Conservation (phyloP, 2,329 filamentous ascomycete species). For the Lasiodiplodia hormozganensis region DNA sequence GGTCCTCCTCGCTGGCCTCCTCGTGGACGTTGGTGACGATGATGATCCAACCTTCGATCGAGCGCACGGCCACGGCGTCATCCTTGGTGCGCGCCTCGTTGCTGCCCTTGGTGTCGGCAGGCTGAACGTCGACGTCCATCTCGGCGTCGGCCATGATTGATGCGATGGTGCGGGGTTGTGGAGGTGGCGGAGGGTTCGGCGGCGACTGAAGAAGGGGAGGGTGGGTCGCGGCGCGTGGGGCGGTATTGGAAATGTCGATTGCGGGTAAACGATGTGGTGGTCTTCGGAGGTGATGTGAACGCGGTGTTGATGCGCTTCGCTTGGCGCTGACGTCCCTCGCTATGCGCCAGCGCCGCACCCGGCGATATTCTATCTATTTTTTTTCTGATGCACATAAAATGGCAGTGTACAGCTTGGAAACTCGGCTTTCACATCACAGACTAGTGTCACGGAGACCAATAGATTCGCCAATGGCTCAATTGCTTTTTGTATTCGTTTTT, state of each 20-base stretch:
- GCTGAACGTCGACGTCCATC: constrained; percentile 24
- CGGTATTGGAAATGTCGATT: not conserved
- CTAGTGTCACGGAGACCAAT: not conserved
- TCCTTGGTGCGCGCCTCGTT: constrained; percentile 73
- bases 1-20: constrained; percentile 82
- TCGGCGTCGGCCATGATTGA: constrained; percentile 25
- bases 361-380: not conserved
- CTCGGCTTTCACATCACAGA: not conserved
- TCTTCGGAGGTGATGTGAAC: constrained; percentile 5
- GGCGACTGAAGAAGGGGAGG: not conserved
- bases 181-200: not conserved
- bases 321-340: constrained; percentile 11
- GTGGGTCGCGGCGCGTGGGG: not conserved
- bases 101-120: not conserved
- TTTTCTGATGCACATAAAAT: not conserved
- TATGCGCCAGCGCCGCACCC: constrained; percentile 2
- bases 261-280: not conserved
- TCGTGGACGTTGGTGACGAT: constrained; percentile 88
- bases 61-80: constrained; percentile 76
- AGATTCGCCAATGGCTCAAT: not conserved
- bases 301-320: constrained; percentile 23
- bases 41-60: constrained; percentile 89
- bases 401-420: not conserved
- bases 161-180: constrained; percentile 8
- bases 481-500: constrained; percentile 14